Conservation (phyloP, 2,329 filamentous ascomycete species). For the Myriosclerotinia duriaeana region DNA sequence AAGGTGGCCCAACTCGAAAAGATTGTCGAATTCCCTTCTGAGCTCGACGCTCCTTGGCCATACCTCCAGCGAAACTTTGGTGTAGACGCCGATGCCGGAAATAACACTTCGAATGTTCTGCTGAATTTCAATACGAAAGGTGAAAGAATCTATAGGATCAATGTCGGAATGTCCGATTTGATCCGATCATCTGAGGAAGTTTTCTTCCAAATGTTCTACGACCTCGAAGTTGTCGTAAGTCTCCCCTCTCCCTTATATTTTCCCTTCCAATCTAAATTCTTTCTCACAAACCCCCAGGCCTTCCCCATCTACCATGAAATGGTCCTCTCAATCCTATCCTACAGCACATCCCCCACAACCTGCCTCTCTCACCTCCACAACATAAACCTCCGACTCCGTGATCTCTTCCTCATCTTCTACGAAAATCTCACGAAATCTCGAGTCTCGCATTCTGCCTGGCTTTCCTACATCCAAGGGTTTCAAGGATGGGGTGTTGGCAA, state of each 20-base stretch:
- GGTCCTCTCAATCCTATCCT: background rate
- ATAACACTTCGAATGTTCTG: slow-evolving; percentile 13
- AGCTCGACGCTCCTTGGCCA: slow-evolving; percentile 15
- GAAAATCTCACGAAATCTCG: slow-evolving; percentile 9
- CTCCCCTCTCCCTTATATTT: fast-evolving
- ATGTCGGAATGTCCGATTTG: slow-evolving; percentile 13
- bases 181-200: slow-evolving; percentile 21
- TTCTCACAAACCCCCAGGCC: background rate
- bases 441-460: slow-evolving; percentile 8
- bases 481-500: slow-evolving; percentile 19
- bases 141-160: slow-evolving; percentile 17
- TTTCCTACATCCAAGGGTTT: slow-evolving; percentile 19
- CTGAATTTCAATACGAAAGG: slow-evolving; percentile 13
- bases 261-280: background rate
- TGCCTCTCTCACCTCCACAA: background rate
- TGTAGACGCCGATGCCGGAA: slow-evolving; percentile 14
- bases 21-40: slow-evolving; percentile 14
- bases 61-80: slow-evolving; percentile 22
- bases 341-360: background rate
- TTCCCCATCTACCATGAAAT: slow-evolving; percentile 21
- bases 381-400: slow-evolving; percentile 8
- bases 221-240: slow-evolving; percentile 21
- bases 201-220: slow-evolving; percentile 22
- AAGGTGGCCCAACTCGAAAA: slow-evolving; percentile 18
- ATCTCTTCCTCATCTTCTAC: slow-evolving; percentile 20